Conservation (phyloP, 108 stramenopile genomes). For the Parietichytrium sp. region DNA sequence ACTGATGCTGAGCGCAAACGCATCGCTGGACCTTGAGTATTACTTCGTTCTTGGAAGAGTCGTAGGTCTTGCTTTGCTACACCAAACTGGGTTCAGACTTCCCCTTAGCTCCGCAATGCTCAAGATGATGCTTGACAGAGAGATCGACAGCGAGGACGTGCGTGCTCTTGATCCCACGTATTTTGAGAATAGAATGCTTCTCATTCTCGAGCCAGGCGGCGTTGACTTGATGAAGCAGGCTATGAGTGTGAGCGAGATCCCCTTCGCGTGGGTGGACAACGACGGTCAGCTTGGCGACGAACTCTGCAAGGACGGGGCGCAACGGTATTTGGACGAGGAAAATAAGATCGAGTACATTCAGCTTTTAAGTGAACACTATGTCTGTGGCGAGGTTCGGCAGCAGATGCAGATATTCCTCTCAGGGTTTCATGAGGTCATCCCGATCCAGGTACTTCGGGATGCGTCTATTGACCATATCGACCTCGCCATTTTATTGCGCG, state of each 20-base stretch:
- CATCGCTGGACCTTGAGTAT: neutral
- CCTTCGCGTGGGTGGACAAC: slow-evolving; percentile 23
- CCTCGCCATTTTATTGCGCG: neutral
- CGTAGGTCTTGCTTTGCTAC: neutral
- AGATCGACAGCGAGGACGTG: slow-evolving; percentile 26
- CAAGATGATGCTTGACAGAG: slow-evolving; percentile 19
- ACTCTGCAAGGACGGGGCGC: neutral
- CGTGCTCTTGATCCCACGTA: slow-evolving; percentile 2
- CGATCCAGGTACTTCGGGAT: neutral
- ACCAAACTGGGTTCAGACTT: neutral
- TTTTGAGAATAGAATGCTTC: slow-evolving; percentile 33
- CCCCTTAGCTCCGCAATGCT: slow-evolving; percentile 31
- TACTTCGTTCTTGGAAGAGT: neutral
- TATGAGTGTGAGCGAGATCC: slow-evolving; percentile 26
- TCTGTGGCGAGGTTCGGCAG: slow-evolving; percentile 24
- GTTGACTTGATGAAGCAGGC: slow-evolving; percentile 23
- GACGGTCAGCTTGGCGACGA: slow-evolving; percentile 22
- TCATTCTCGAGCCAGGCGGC: neutral
- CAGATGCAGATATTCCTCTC: slow-evolving; percentile 14
- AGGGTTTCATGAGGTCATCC: slow-evolving; percentile 31
- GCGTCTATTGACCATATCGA: slow-evolving; percentile 8
- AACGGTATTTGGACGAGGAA: neutral
- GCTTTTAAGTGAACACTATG: slow-evolving; percentile 15
- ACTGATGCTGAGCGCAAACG: slow-evolving; percentile 20
- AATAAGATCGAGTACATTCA: slow-evolving; percentile 37